These are phyloP conservation scores for Salix suchowensis DNA, from an alignment of 345 rosid species.

Conservation along the genomic window DNA sequence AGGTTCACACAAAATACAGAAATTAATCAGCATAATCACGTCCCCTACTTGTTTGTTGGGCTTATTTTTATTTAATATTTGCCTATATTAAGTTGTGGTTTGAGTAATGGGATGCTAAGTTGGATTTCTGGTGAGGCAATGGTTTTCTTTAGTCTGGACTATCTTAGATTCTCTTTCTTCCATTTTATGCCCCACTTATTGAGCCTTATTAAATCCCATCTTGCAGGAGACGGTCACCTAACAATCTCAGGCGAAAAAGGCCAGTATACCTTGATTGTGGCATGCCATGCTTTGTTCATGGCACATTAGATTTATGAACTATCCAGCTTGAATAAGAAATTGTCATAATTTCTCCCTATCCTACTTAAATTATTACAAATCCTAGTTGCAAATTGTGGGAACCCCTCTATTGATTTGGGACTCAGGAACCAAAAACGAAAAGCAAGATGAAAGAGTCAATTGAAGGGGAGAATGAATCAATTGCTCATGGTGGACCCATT, in stretches of 20 bases:
- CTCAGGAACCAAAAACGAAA: neutral
- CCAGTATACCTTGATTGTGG: neutral
- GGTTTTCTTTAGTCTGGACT: neutral
- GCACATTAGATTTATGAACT: neutral
- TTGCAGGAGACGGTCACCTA: neutral
- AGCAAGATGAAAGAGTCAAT: neutral
- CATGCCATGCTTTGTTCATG: neutral
- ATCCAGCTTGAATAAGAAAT: neutral
- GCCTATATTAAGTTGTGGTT: neutral
- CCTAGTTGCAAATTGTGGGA: neutral
- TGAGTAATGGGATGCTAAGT: neutral
- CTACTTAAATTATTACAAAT: neutral
- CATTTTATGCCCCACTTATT: neutral
- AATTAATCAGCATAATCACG: neutral
- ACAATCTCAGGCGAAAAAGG: neutral
- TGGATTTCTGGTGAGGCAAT: neutral
- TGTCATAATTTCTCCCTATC: neutral
- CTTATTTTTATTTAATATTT: no score
- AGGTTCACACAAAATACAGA: neutral
- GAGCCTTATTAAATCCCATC: neutral
- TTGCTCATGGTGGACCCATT: slow-evolving; percentile 54
- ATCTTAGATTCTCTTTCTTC: neutral
- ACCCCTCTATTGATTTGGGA: neutral
- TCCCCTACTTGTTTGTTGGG: neutral
- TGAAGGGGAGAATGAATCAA: slow-evolving; percentile 1